Conservation (phyloP, 164 flowering plant species). For the Litsea cubeba region DNA sequence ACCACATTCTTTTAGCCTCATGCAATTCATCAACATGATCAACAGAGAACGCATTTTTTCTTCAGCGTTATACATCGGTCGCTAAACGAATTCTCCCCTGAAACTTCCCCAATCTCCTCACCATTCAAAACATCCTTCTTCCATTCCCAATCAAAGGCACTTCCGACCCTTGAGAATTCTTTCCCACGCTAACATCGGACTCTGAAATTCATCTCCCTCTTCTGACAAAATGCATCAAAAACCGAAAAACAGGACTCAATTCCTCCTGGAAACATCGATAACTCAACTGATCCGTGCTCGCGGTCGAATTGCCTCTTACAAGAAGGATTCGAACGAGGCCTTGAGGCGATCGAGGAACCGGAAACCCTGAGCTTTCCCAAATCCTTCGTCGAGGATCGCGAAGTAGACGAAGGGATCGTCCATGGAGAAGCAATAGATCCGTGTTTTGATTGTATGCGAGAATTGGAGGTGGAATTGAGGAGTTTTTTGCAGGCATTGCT, state of each 20-base stretch:
- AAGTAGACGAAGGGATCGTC: constrained; percentile 25
- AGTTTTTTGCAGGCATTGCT: constrained; percentile 17
- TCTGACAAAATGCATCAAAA: constrained; percentile 13
- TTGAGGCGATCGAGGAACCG: constrained; percentile 19
- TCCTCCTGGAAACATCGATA: constrained; percentile 20
- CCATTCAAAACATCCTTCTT: constrained; percentile 13
- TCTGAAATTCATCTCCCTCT: constrained; percentile 4
- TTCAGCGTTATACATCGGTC: constrained; percentile 16
- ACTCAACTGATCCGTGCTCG: background rate
- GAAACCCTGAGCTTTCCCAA: constrained; percentile 15
- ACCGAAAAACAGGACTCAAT: constrained; percentile 14
- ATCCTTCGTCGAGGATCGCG: constrained; percentile 12
- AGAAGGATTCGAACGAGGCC: constrained; percentile 11
- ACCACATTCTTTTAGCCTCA: constrained; percentile 44
- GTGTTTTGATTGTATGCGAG: constrained; percentile 17
- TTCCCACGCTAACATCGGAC: constrained; percentile 11
- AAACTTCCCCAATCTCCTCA: background rate
- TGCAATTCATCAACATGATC: constrained; percentile 15
- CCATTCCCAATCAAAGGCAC: constrained; percentile 61
- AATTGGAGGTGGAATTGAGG: constrained; percentile 20
- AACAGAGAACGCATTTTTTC: constrained; percentile 35
- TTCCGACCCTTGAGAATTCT: constrained; percentile 31
- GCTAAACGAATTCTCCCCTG: background rate
- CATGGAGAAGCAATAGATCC: constrained; percentile 23
- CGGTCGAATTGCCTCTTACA: constrained; percentile 1